Evolutionary conservation across 129 eudicot genomes (phyloP), one percentile per base, ranked within the genome.

Genomic region (Lactuca sativa): DNA sequence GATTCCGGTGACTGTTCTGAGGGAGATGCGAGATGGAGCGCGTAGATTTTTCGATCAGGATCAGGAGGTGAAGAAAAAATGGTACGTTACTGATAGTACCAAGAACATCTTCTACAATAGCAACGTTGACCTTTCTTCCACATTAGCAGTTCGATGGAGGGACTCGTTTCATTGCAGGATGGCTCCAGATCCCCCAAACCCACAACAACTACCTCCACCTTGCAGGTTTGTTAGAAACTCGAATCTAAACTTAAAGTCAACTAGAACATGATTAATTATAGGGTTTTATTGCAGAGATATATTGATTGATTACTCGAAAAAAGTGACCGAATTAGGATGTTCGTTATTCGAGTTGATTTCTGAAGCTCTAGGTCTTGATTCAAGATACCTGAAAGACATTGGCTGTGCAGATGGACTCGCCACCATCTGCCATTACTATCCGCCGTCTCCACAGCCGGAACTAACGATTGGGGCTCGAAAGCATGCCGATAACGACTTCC

Each of bases 371-470:
- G 91, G 86, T 40, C 81, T 86, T 10, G 21, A 33, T 15, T 57
- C 82, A 5, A 77, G 69, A 37, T 74, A 83, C 78, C 78, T 90
- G 7, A 69, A 34, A 5, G 77, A 74, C 37, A 70, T 81, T 6
- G 91, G 70, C 2, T 82, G 95, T 56, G 81, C 63, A 2, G 75
- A 87, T 9, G 87, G 84, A n/a, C 80, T 62, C 11, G 64, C 72
- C 9, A 55, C 78, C 32, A 17, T 68, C 11, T 68, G 79, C 73
- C 89, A 90, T 54, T 90, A 79, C 73, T 87, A 87, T 63, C 95
- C 91, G 1, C 64, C 86, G 7, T 90, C 89, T 52, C 97, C 95
- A 4, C 86, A 90, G 52, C 95, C 97, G 0, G 87, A 90, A 9
- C 76, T 69, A 3, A 83, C 97, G 0, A 13, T 87, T 6, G 95